Evolutionary conservation across 306 rosid species (phyloP).

Genomic region (Lotus japonicus): DNA sequence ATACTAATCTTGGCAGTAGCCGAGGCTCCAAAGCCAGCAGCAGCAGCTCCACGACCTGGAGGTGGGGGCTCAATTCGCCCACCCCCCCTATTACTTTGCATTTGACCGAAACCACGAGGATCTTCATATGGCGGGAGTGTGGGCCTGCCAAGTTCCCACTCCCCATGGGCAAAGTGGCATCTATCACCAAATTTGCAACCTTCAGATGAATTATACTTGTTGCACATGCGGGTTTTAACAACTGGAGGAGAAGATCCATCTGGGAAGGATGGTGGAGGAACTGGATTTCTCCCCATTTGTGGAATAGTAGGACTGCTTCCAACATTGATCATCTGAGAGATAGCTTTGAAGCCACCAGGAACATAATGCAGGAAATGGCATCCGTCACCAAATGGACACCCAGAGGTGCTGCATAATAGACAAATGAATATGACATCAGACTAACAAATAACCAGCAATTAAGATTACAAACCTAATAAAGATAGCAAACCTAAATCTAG

Average conservation of each 20-base stretch:
- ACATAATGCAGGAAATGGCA: slow-evolving; percentile 82
- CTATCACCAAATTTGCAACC: slow-evolving; percentile 90
- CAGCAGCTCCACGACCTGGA: slow-evolving; percentile 45
- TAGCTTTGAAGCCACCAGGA: slow-evolving; percentile 79
- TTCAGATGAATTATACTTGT: slow-evolving; percentile 64
- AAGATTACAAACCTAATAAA: background rate
- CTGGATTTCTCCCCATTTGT: slow-evolving; percentile 42
- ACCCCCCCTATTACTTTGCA: slow-evolving; percentile 44
- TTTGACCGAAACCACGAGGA: slow-evolving; percentile 43
- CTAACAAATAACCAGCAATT: background rate
- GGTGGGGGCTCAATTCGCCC: slow-evolving; percentile 45
- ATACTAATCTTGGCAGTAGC: slow-evolving; percentile 82
- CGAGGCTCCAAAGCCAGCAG: slow-evolving; percentile 65
- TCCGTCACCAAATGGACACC: slow-evolving; percentile 93
- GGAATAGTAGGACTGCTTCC: slow-evolving; percentile 48
- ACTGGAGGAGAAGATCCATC: slow-evolving; percentile 72
- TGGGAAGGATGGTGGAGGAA: slow-evolving; percentile 54
- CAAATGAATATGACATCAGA: slow-evolving; percentile 14
- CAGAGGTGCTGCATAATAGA: slow-evolving; percentile 68
- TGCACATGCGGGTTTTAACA: slow-evolving; percentile 79
- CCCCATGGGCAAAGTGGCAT: slow-evolving; percentile 56
- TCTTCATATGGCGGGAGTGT: slow-evolving; percentile 55
- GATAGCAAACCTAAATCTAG: background rate
- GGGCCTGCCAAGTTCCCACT: slow-evolving; percentile 82
- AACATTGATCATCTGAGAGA: slow-evolving; percentile 57